A percentile compares a stretch with the other conserved stretches of the same genome.
phyloP scores from a whole-genome alignment of 2,329 filamentous ascomycete genomes.

The Lasiodiplodia hormozganensis region DNA sequence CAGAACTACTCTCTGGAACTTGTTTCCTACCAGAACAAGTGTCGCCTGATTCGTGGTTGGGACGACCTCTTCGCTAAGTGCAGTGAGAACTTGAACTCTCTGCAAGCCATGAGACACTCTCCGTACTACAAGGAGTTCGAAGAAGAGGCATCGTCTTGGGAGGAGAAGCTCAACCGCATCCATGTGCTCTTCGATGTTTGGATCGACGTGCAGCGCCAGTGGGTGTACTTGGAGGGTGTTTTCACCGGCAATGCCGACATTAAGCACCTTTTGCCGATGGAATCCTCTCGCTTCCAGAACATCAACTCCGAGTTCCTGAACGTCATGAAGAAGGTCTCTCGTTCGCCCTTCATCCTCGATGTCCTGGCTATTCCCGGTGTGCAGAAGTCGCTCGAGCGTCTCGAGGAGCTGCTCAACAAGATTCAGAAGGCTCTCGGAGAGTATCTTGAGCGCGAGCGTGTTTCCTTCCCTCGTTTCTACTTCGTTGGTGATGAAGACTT shows the following conservation, averaged over 20 bases:
- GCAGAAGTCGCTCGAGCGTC: conserved; percentile 91
- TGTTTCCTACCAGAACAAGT: conserved; percentile 98
- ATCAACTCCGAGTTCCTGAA: conserved; percentile 99
- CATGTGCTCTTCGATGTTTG: conserved; percentile 98
- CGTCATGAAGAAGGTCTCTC: conserved; percentile 99
- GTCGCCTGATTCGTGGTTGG: conserved; percentile 95
- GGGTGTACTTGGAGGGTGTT: conserved; percentile 98
- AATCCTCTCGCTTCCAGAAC: conserved; percentile 96
- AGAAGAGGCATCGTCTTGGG: conserved; percentile 94
- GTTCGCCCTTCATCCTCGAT: conserved; percentile 93
- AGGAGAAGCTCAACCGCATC: conserved; percentile 96
- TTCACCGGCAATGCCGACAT: conserved; percentile 99
- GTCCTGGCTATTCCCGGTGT: conserved; percentile 95
- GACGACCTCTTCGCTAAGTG: conserved; percentile 98
- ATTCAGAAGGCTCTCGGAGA: conserved; percentile 99
- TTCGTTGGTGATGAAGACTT: conserved; percentile 99
- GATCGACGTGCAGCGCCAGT: conserved; percentile 99
- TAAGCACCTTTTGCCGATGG: conserved; percentile 94
- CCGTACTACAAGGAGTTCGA: conserved; percentile 99
- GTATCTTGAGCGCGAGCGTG: conserved; percentile 96
- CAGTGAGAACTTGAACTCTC: conserved; percentile 94
- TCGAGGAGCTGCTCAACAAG: conserved; percentile 97
- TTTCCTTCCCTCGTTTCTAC: conserved; percentile 98
- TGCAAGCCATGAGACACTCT: conserved; percentile 98
- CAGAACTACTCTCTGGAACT: conserved; percentile 93